Percentiles rank a stretch among this genome's conserved stretches.
These are phyloP conservation scores for Rhexocercosporidium sp. DNA, from an alignment of 2,329 filamentous ascomycete species.

Conservation along the genomic window DNA sequence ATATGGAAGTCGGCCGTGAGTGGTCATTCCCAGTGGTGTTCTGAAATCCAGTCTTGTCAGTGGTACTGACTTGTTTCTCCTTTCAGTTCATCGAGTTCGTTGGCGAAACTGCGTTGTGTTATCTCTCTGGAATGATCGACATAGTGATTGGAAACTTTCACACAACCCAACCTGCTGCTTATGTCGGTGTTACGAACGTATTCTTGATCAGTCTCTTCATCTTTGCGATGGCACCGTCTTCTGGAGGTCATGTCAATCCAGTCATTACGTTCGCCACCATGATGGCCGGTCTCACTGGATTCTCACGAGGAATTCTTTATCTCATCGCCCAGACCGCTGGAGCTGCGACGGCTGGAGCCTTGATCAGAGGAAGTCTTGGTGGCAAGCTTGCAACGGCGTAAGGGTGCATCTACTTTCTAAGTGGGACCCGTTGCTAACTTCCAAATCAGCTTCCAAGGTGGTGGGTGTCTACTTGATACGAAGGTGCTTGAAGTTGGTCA, in stretches of 20 bases:
- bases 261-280: constrained; percentile 60
- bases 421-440: no score
- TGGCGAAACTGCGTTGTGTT: constrained; percentile 40
- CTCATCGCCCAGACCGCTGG: constrained; percentile 54
- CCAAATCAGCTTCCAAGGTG: constrained; percentile 37
- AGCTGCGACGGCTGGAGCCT: constrained; percentile 47
- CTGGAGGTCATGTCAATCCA: constrained; percentile 60
- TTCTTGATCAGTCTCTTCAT: constrained; percentile 54
- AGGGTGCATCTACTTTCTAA: no score
- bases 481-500: constrained; percentile 45
- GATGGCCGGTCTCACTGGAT: constrained; percentile 53
- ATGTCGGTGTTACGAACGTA: constrained; percentile 42
- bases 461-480: constrained; percentile 41
- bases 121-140: constrained; percentile 41
- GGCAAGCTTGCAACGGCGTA: constrained; percentile 40
- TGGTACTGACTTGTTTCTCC: neutral
- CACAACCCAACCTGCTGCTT: constrained; percentile 39
- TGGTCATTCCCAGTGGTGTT: constrained; percentile 2
- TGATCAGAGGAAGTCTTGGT: constrained; percentile 46
- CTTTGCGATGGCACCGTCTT: constrained; percentile 52
- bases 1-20: constrained; percentile 28
- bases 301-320: constrained; percentile 56
- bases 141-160: constrained; percentile 41
- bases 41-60: neutral
- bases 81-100: constrained; percentile 42